Conservation (phyloP, 2,329 filamentous ascomycete genomes). For the Colletotrichum karsti region DNA sequence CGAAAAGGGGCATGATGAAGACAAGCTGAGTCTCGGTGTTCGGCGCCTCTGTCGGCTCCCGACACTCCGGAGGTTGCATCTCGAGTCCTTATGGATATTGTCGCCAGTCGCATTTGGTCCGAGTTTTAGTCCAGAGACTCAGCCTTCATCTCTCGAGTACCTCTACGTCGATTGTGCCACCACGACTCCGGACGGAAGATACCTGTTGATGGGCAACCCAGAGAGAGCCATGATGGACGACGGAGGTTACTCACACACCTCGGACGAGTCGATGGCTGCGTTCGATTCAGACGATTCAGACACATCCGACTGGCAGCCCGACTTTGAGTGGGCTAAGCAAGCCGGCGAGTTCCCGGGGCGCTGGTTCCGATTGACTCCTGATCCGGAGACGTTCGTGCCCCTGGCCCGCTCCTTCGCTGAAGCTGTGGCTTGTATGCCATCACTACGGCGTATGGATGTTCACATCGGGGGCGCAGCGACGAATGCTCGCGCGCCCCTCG, state of each 20-base stretch:
- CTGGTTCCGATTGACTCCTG: not conserved
- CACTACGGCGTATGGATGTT: not conserved
- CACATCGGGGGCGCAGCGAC: not conserved
- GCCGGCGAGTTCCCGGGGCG: not conserved
- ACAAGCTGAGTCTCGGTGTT: not conserved
- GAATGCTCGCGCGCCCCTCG: not conserved
- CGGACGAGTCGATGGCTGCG: not conserved
- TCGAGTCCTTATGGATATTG: not conserved
- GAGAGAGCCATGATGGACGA: slow-evolving; percentile 4
- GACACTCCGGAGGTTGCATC: not conserved
- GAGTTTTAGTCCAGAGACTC: not conserved
- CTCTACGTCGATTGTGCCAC: not conserved
- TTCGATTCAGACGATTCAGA: slow-evolving; percentile 1
- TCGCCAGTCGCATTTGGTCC: not conserved
- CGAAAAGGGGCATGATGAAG: not conserved
- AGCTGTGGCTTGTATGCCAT: not conserved
- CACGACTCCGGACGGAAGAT: not conserved
- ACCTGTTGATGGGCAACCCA: not conserved
- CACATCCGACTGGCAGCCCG: not conserved
- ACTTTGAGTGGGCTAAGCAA: not conserved
- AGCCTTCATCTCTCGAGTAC: not conserved
- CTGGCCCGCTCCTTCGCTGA: not conserved
- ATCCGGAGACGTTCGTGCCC: not conserved
- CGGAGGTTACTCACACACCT: not conserved
- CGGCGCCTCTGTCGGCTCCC: not conserved